Conservation (phyloP, 208 protist species). For the Trypanosoma rangeli region DNA sequence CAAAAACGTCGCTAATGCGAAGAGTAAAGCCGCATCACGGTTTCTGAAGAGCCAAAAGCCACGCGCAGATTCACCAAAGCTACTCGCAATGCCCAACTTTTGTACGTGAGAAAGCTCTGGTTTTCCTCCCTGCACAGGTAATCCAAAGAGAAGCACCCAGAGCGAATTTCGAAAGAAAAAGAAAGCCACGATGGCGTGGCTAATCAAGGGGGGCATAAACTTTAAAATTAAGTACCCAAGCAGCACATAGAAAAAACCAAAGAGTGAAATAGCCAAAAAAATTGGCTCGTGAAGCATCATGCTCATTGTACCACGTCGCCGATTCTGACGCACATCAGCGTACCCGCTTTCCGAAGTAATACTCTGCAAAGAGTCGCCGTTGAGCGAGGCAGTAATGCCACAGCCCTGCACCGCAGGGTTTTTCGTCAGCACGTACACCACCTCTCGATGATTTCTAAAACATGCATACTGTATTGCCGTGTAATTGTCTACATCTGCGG, state of each 20-base stretch:
- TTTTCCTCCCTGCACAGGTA: conserved; percentile 50
- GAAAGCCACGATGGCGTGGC: conserved; percentile 39
- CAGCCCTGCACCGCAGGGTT: conserved; percentile 14
- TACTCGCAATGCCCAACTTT: conserved; percentile 38
- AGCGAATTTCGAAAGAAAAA: conserved; percentile 73
- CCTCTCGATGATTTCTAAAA: conserved; percentile 64
- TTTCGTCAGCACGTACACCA: conserved; percentile 37
- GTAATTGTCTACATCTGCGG: conserved; percentile 48
- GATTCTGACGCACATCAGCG: conserved; percentile 37
- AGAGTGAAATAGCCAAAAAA: conserved; percentile 45
- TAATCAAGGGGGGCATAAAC: conserved; percentile 53
- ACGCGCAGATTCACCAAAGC: conserved; percentile 47
- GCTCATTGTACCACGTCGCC: conserved; percentile 47
- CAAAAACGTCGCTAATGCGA: conserved; percentile 40
- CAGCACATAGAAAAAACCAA: conserved; percentile 37
- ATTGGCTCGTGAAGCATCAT: conserved; percentile 44
- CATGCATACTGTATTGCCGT: conserved; percentile 64
- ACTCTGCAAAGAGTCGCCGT: not conserved
- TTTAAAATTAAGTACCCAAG: conserved; percentile 30
- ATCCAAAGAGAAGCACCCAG: conserved; percentile 43
- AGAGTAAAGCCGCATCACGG: conserved; percentile 57
- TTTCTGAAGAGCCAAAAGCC: conserved; percentile 62
- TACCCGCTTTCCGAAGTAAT: conserved; percentile 14
- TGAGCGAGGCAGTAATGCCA: not conserved
- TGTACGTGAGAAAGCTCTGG: conserved; percentile 14